Percentiles rank a stretch among this genome's conserved stretches.
phyloP scores from a whole-genome alignment of 768 basidiomycete species.

The Lentinula lateritia region DNA sequence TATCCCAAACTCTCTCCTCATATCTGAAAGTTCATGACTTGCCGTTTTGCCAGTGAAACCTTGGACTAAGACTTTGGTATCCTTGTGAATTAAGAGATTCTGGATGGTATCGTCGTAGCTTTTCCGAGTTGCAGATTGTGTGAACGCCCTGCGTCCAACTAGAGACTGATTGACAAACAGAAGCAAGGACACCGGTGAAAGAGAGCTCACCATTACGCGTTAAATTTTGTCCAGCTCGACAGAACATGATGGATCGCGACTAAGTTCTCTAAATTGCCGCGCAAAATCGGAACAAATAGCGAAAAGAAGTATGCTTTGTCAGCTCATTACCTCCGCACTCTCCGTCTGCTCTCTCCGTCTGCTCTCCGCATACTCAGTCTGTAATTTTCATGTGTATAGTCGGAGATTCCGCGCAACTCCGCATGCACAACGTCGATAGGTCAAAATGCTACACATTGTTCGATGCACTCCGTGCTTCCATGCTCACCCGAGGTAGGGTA shows the following conservation, averaged over 20 bases:
- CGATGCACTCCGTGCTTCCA: neutral
- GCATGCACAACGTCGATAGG: neutral
- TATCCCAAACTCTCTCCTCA: neutral
- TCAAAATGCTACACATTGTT: neutral
- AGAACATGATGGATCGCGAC: slow-evolving; percentile 41
- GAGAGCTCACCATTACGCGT: slow-evolving; percentile 40
- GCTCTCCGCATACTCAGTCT: neutral
- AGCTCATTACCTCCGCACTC: neutral
- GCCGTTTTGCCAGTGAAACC: slow-evolving; percentile 96
- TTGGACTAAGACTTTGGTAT: slow-evolving; percentile 92
- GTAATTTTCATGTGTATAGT: neutral
- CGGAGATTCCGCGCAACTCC: neutral
- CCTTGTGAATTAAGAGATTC: slow-evolving; percentile 90
- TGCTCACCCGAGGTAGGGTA: no score
- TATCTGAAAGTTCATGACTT: slow-evolving; percentile 15
- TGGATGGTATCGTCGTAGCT: slow-evolving; percentile 86
- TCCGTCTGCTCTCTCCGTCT: neutral
- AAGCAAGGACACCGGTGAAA: neutral
- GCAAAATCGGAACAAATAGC: neutral
- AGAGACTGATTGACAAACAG: neutral
- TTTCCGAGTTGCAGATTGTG: slow-evolving; percentile 64
- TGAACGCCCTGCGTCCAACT: slow-evolving; percentile 78
- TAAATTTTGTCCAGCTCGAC: slow-evolving; percentile 55
- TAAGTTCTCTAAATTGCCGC: neutral
- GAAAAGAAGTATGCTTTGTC: neutral